Evolutionary conservation across 2,329 filamentous ascomycete species (phyloP), one percentile per base, ranked within the genome.

Genomic region (Xylariales sp.): DNA sequence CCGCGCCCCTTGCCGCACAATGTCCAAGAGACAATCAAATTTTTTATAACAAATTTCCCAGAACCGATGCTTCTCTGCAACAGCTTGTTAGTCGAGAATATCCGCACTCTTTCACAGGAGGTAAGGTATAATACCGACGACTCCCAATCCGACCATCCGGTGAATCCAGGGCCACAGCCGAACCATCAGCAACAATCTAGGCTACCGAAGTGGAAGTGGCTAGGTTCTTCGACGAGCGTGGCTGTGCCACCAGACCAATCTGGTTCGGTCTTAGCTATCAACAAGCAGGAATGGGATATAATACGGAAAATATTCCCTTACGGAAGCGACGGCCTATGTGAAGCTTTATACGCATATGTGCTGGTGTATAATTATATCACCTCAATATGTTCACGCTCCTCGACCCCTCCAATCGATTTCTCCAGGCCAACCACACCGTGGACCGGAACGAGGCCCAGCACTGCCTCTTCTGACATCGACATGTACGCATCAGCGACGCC

Each of bases 281-380:
- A 32, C 34, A 74, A 61, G 60, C 76, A 52, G 18, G 79, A 81
- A 1, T 86, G 84, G 84, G 72, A 73, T 3, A 74, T 82, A 0
- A 79, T 89, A 64, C 81, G 83, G 68, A 83, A 82, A 62, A 82
- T 89, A 58, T 89, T 89, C 73, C 82, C 84, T 0, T 72, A 77
- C 2, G 86, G 83, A 28, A 83, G 84, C 1, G 84, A 87, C 68
- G 84, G 85, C 71, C 82, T 88, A 5, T 88, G 86, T 72, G 86
- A 89, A 59, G 85, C 86, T 0, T 76, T 89, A 5, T 89, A 89
- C 72, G 87, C 87, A 0, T 86, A 89, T 72, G 80, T 89, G 8
- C 77, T 89, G 3, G 86, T 85, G 0, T 88, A 86, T 76, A 89
- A 88, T 76, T 89, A 89, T 77, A 79, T 89, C 59, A 77, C 76